Evolutionary conservation across 208 protist genomes (phyloP).

Genomic region (Angomonas deanei): DNA sequence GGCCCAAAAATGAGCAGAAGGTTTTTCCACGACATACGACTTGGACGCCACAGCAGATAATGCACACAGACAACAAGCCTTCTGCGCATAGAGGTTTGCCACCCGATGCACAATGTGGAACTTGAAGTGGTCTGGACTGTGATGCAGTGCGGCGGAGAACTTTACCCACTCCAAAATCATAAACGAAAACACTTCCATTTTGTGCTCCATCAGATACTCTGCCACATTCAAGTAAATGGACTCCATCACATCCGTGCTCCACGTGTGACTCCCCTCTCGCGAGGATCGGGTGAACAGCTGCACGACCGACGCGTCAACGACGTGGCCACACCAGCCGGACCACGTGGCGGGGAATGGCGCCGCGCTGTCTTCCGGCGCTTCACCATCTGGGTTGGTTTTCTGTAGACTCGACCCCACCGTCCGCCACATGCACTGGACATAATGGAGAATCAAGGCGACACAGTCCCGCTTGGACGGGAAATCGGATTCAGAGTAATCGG

Average conservation of each 20-base stretch:
- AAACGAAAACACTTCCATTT: slow-evolving; percentile 51
- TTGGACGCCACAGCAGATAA: neutral
- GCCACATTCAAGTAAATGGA: slow-evolving; percentile 45
- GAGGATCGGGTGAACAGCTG: neutral
- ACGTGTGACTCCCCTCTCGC: too few relatives aligned
- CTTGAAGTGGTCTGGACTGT: slow-evolving; percentile 24
- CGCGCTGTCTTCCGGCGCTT: neutral
- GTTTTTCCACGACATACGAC: neutral
- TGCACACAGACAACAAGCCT: neutral
- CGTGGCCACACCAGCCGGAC: slow-evolving; percentile 40
- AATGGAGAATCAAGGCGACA: slow-evolving; percentile 52
- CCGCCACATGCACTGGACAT: slow-evolving; percentile 59
- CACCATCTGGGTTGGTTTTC: neutral
- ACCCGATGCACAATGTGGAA: slow-evolving; percentile 1
- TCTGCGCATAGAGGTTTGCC: neutral
- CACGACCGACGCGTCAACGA: slow-evolving; percentile 16
- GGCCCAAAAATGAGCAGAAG: neutral
- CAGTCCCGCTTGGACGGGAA: slow-evolving; percentile 23
- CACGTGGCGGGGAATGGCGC: slow-evolving; percentile 18
- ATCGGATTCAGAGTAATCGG: neutral
- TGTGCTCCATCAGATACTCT: slow-evolving; percentile 33
- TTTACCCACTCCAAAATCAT: slow-evolving; percentile 55
- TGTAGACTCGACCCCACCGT: neutral
- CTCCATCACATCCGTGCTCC: slow-evolving; percentile 54
- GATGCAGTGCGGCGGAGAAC: slow-evolving; percentile 39